phyloP scores from a whole-genome alignment of 176 grass and related monocot genomes.

The barley (Hordeum vulgare) region DNA sequence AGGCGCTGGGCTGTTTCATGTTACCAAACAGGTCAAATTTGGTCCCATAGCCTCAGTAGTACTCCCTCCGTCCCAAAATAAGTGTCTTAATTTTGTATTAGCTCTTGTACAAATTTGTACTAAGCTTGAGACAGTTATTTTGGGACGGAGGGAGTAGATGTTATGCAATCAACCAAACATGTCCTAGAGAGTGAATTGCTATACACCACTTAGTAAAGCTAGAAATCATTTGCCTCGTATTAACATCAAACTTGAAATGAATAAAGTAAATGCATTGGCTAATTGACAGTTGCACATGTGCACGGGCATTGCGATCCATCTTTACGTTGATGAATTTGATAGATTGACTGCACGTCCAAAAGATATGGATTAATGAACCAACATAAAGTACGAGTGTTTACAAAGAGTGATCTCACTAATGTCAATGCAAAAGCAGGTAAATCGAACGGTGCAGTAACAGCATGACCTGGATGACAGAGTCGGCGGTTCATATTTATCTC shows the following conservation, averaged over 20 bases:
- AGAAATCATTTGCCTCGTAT: neutral
- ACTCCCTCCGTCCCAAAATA: too few relatives aligned
- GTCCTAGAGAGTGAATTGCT: too few relatives aligned
- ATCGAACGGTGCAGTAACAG: neutral
- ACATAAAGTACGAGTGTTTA: neutral
- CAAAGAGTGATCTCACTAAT: neutral
- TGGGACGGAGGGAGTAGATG: too few relatives aligned
- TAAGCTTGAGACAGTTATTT: too few relatives aligned
- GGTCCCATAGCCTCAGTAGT: too few relatives aligned
- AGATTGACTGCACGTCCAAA: neutral
- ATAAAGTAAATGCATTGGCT: neutral
- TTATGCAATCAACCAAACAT: too few relatives aligned
- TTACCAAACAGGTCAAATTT: too few relatives aligned
- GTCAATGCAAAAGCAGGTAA: neutral
- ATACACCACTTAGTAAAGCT: neutral
- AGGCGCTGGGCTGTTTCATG: too few relatives aligned
- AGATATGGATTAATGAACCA: neutral
- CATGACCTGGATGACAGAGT: neutral
- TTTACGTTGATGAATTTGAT: neutral
- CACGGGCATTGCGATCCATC: neutral
- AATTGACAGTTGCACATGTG: neutral
- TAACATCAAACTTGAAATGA: neutral
- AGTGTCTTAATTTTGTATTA: too few relatives aligned
- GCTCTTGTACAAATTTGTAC: too few relatives aligned
- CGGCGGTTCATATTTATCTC: slow-evolving; percentile 32